A percentile compares a stretch with the other conserved stretches of the same genome.
These are phyloP conservation scores for Ogataea corticis DNA, from an alignment of 805 yeast genomes.

Conservation along the genomic window DNA sequence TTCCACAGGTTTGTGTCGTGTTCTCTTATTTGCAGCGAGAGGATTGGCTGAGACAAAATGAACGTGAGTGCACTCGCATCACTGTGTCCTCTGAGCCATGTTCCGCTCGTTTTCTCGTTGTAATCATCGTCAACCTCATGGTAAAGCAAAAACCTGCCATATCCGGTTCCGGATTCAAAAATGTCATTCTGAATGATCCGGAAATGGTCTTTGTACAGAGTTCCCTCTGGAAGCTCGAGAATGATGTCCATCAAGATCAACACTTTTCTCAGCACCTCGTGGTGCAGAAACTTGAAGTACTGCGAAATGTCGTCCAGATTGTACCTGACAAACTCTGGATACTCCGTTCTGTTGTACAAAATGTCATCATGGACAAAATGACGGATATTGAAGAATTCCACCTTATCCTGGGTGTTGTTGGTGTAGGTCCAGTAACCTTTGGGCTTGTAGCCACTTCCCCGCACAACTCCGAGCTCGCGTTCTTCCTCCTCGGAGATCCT, in stretches of 20 bases:
- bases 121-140: slow-evolving; percentile 36
- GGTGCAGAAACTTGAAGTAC: slow-evolving; percentile 42
- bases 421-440: slow-evolving; percentile 49
- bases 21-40: slow-evolving; percentile 42
- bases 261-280: slow-evolving; percentile 38
- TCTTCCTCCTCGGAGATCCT: slow-evolving; percentile 28
- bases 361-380: slow-evolving; percentile 40
- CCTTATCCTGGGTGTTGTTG: slow-evolving; percentile 43
- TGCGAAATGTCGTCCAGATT: slow-evolving; percentile 41
- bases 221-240: slow-evolving; percentile 49
- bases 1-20: slow-evolving; percentile 39
- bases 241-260: slow-evolving; percentile 44
- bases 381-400: slow-evolving; percentile 45
- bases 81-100: slow-evolving; percentile 50
- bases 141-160: slow-evolving; percentile 40
- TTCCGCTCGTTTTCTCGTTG: slow-evolving; percentile 35
- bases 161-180: slow-evolving; percentile 40
- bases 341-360: slow-evolving; percentile 29
- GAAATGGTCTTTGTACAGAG: slow-evolving; percentile 39
- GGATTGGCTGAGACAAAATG: slow-evolving; percentile 42
- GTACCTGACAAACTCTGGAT: slow-evolving; percentile 43
- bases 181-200: slow-evolving; percentile 34
- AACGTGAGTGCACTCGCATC: slow-evolving; percentile 44
- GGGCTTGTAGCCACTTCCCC: slow-evolving; percentile 51
- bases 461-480: slow-evolving; percentile 42